Evolutionary conservation across 1,284 basidiomycete species (phyloP).

Genomic region (Pseudozyma tsukubaensis): DNA sequence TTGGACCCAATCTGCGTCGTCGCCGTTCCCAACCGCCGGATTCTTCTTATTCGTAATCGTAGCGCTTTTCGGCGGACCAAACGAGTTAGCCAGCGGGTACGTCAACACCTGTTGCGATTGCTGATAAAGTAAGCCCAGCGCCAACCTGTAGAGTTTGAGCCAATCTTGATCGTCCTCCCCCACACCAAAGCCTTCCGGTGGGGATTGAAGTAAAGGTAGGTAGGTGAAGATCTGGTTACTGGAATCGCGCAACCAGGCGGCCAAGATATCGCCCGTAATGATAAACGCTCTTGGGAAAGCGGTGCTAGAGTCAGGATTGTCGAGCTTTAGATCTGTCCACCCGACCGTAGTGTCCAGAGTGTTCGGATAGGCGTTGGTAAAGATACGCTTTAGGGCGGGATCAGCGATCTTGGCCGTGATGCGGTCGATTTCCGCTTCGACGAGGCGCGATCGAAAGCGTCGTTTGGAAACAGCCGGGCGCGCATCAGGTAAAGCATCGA

Average conservation of each 20-base stretch:
- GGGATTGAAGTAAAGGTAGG: conserved; percentile 27
- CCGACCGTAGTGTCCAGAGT: conserved; percentile 54
- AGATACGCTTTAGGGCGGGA: conserved; percentile 46
- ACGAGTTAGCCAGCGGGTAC: conserved; percentile 44
- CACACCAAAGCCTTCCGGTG: conserved; percentile 21
- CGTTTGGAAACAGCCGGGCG: conserved; percentile 21
- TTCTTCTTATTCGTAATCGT: conserved; percentile 47
- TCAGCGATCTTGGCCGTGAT: conserved; percentile 39
- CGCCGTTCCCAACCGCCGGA: conserved; percentile 25
- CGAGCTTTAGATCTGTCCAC: conserved; percentile 50
- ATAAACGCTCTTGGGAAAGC: conserved; percentile 53
- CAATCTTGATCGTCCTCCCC: conserved; percentile 33
- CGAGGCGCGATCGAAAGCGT: conserved; percentile 38
- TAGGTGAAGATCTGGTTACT: conserved; percentile 53
- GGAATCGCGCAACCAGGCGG: conserved; percentile 52
- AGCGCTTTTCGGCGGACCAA: conserved; percentile 50
- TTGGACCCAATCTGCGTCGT: conserved; percentile 45
- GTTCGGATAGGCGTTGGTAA: conserved; percentile 49
- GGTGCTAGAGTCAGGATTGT: conserved; percentile 26
- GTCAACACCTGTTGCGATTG: conserved; percentile 53
- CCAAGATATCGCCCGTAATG: conserved; percentile 55
- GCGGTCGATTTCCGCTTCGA: conserved; percentile 50
- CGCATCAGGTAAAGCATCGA: conserved; percentile 42
- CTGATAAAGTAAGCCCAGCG: conserved; percentile 49
- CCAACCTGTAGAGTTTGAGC: conserved; percentile 49